phyloP scores from a whole-genome alignment of 1,284 basidiomycete species.

The Athelia psychrophila region DNA sequence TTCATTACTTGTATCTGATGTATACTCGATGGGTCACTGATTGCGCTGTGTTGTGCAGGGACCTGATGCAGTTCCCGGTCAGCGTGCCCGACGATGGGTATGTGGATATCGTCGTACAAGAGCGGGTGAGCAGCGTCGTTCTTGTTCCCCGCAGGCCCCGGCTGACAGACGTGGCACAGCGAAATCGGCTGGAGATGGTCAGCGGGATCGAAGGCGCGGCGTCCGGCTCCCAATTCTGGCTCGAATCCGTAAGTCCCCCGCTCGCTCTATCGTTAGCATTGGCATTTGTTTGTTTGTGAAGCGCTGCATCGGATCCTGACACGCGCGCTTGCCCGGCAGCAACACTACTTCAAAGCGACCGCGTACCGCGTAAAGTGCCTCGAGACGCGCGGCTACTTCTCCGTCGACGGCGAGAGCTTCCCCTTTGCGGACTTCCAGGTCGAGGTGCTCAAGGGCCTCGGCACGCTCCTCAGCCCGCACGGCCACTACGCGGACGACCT shows the following conservation, averaged over 20 bases:
- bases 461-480: constrained; percentile 67
- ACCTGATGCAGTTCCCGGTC: constrained; percentile 87
- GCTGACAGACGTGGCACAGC: constrained; percentile 30
- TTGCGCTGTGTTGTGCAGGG: no score
- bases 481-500: constrained; percentile 66
- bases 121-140: constrained; percentile 40
- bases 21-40: neutral
- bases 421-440: constrained; percentile 83
- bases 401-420: constrained; percentile 84
- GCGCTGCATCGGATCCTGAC: constrained; percentile 6
- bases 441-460: constrained; percentile 74
- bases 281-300: neutral
- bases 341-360: constrained; percentile 77
- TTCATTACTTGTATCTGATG: no score
- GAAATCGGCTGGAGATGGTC: constrained; percentile 55
- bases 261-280: no score
- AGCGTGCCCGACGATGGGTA: constrained; percentile 77
- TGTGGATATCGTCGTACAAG: constrained; percentile 77
- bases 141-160: neutral
- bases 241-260: constrained; percentile 48
- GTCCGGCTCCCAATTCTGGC: constrained; percentile 69
- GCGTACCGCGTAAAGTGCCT: constrained; percentile 77
- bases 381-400: constrained; percentile 48
- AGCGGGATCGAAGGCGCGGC: constrained; percentile 66
- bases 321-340: constrained; percentile 33